Conservation (phyloP, 2,329 filamentous ascomycete genomes). For the Ramichloridium luteum region DNA sequence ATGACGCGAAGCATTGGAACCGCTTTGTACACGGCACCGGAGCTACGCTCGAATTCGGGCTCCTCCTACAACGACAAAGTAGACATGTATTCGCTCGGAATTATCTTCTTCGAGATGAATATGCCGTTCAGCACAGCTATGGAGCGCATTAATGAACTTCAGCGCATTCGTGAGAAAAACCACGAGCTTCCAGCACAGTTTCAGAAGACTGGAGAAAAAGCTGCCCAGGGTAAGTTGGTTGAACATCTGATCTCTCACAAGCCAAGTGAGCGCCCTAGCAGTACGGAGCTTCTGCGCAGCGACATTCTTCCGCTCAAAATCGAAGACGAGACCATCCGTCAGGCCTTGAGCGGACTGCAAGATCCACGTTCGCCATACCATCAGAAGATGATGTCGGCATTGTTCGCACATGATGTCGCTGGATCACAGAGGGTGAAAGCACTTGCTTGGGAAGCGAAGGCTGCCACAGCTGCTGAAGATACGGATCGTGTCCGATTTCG, state of each 20-base stretch:
- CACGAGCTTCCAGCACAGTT: conserved; percentile 52
- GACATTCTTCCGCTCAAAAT: conserved; percentile 82
- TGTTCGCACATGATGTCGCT: conserved; percentile 53
- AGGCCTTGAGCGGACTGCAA: conserved; percentile 67
- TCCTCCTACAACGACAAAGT: conserved; percentile 86
- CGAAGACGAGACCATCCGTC: conserved; percentile 80
- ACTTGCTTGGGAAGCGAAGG: conserved; percentile 36
- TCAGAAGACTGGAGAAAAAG: conserved; percentile 51
- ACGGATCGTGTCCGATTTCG: conserved; percentile 15
- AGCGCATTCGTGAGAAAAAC: conserved; percentile 53
- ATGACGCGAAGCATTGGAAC: conserved; percentile 64
- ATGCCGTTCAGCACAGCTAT: conserved; percentile 48
- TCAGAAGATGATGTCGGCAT: conserved; percentile 71
- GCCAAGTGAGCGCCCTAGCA: conserved; percentile 70
- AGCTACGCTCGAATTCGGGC: conserved; percentile 63
- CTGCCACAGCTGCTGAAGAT: conserved; percentile 12
- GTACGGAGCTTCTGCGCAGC: conserved; percentile 68
- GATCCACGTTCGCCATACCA: conserved; percentile 81
- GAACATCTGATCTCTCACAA: conserved; percentile 68
- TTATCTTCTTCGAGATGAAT: conserved; percentile 99
- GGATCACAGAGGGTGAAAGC: conserved; percentile 60
- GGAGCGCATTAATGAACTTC: conserved; percentile 54
- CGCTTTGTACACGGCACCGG: conserved; percentile 83
- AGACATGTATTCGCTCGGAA: conserved; percentile 95
- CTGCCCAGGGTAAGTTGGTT: conserved; percentile 63